These are phyloP conservation scores for Globisporangium canariense DNA, from an alignment of 352 stramenopile genomes.

Conservation along the genomic window DNA sequence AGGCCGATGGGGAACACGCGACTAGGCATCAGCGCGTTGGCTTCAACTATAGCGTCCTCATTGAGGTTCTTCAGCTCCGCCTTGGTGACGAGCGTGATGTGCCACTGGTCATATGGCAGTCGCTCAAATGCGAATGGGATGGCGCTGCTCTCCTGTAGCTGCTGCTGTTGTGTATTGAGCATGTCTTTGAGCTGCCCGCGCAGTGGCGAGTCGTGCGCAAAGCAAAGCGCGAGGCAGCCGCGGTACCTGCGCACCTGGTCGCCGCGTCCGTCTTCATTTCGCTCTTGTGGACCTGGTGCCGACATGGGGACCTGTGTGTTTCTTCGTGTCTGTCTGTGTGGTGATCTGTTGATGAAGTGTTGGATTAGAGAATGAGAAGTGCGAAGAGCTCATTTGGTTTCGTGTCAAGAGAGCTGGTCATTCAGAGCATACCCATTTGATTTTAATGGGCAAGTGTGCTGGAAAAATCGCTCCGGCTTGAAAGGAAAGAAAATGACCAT, in stretches of 20 bases:
- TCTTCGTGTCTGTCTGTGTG: background rate
- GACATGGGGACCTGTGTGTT: background rate
- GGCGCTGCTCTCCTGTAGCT: background rate
- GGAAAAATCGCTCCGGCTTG: background rate
- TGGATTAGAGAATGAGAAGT: background rate
- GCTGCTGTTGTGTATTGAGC: conserved; percentile 18
- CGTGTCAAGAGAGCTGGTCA: background rate
- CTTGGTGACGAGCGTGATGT: conserved; percentile 62
- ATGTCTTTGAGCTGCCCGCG: background rate
- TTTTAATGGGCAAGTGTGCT: background rate
- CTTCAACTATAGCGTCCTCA: conserved; percentile 25
- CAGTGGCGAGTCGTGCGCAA: conserved; percentile 21
- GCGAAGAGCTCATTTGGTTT: background rate
- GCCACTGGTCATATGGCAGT: conserved; percentile 35
- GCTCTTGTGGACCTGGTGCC: background rate
- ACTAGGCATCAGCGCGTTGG: conserved; percentile 20
- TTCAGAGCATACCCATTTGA: background rate
- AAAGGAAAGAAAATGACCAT: background rate
- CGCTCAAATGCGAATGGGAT: conserved; percentile 10
- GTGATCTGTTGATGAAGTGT: background rate
- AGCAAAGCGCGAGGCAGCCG: conserved; percentile 35
- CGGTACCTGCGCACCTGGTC: conserved; percentile 27
- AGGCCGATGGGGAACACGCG: conserved; percentile 45
- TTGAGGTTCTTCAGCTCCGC: conserved; percentile 33
- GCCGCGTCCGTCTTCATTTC: background rate